Evolutionary conservation across 345 rosid genomes (phyloP).

Genomic region (Odontarrhena argentea): DNA sequence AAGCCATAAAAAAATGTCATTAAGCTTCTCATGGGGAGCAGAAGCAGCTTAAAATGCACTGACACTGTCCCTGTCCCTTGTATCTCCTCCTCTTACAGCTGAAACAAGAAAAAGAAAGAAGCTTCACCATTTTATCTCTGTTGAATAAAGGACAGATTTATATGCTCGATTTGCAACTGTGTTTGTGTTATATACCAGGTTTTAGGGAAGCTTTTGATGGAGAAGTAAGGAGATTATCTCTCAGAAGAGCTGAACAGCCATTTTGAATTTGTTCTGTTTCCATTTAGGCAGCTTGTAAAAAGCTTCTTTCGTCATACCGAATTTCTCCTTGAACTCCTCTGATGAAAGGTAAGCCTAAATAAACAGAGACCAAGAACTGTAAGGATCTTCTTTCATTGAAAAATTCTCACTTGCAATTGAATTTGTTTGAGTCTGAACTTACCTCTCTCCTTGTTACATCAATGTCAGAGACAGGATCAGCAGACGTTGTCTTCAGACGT

Average conservation of each 20-base stretch:
- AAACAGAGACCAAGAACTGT: constrained; percentile 21
- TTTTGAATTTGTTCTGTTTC: constrained; percentile 98
- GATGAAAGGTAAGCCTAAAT: constrained; percentile 85
- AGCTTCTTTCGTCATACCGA: constrained; percentile 81
- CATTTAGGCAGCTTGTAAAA: constrained; percentile 94
- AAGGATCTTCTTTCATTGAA: constrained; percentile 13
- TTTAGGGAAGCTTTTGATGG: constrained; percentile 2
- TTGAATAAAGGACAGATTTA: background rate
- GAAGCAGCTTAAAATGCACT: constrained; percentile 92
- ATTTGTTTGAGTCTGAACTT: constrained; percentile 15
- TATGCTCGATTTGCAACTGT: background rate
- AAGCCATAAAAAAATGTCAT: constrained; percentile 40
- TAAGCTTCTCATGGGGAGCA: constrained; percentile 60
- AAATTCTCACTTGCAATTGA: background rate
- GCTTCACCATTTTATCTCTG: constrained; percentile 9
- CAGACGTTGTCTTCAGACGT: constrained; percentile 66
- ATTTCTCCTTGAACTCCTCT: constrained; percentile 86
- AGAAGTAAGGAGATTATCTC: constrained; percentile 25
- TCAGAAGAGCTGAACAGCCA: constrained; percentile 91
- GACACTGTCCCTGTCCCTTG: constrained; percentile 85
- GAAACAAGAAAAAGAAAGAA: constrained; percentile 30
- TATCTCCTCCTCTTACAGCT: constrained; percentile 37
- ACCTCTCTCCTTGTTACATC: constrained; percentile 98
- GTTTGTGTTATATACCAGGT: constrained; percentile 14
- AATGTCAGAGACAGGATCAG: constrained; percentile 74